Evolutionary conservation across 2,329 filamentous ascomycete genomes (phyloP).

Genomic region (Cladophialophora exuberans): DNA sequence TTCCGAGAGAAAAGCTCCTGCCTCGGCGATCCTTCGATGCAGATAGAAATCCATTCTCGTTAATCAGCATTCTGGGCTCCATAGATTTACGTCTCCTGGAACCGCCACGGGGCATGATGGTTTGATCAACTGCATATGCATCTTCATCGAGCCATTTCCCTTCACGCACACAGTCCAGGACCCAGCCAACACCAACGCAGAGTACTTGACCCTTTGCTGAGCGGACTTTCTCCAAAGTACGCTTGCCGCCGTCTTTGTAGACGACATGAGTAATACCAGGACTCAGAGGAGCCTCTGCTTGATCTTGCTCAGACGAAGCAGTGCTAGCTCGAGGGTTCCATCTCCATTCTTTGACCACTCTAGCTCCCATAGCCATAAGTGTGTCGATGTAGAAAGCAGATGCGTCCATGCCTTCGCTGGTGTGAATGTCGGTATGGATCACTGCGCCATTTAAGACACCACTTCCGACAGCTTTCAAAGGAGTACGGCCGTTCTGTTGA

Average conservation of each 20-base stretch:
- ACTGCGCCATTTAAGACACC: slow-evolving; percentile 69
- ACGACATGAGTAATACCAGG: slow-evolving; percentile 85
- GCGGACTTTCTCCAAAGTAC: slow-evolving; percentile 79
- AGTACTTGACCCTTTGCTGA: slow-evolving; percentile 74
- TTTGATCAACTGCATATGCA: slow-evolving; percentile 70
- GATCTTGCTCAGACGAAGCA: slow-evolving; percentile 33
- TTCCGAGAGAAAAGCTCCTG: slow-evolving; percentile 6
- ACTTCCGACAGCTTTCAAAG: slow-evolving; percentile 30
- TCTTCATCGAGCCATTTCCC: slow-evolving; percentile 76
- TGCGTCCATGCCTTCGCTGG: slow-evolving; percentile 77
- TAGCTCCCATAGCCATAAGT: slow-evolving; percentile 78
- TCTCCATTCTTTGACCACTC: slow-evolving; percentile 74
- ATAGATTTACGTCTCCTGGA: slow-evolving; percentile 77
- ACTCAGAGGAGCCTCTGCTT: slow-evolving; percentile 44
- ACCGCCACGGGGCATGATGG: slow-evolving; percentile 69
- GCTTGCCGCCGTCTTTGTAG: slow-evolving; percentile 82
- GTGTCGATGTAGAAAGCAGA: slow-evolving; percentile 81
- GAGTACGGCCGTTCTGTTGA: slow-evolving; percentile 22
- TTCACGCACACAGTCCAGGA: slow-evolving; percentile 79
- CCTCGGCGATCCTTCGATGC: slow-evolving; percentile 20
- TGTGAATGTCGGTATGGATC: slow-evolving; percentile 83
- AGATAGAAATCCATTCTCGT: slow-evolving; percentile 68
- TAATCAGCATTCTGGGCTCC: slow-evolving; percentile 72
- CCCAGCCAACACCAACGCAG: slow-evolving; percentile 87
- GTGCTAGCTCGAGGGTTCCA: slow-evolving; percentile 66